Evolutionary conservation across 768 basidiomycete genomes (phyloP).

Genomic region (Crepidotus variabilis): DNA sequence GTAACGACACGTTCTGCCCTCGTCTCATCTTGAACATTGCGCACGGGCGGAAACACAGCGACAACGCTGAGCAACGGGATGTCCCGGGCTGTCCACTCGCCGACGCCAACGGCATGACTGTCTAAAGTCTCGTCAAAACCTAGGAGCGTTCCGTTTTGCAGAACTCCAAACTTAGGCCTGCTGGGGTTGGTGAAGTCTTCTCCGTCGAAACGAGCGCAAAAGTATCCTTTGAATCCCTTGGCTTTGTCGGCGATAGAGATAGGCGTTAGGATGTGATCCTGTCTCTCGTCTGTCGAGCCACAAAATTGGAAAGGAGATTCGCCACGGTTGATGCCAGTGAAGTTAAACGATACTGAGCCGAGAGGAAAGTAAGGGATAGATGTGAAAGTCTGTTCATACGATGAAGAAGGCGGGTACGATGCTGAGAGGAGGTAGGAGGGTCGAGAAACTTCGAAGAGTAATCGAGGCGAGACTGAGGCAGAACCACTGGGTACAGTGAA

Average conservation of each 20-base stretch:
- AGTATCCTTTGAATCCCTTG: conserved; percentile 48
- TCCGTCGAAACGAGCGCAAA: conserved; percentile 54
- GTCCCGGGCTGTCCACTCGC: conserved; percentile 15
- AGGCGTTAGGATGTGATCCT: conserved; percentile 68
- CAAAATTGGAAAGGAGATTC: conserved; percentile 29
- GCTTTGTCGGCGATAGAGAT: conserved; percentile 34
- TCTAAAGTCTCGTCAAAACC: conserved; percentile 17
- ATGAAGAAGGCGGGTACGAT: background rate
- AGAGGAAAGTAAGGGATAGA: conserved; percentile 50
- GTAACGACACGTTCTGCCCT: conserved; percentile 30
- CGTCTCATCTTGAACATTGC: background rate
- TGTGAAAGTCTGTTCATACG: conserved; percentile 38
- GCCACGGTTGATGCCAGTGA: conserved; percentile 6
- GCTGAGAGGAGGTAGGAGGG: conserved; percentile 48
- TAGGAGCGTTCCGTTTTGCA: conserved; percentile 37
- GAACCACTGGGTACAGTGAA: conserved; percentile 30
- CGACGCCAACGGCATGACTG: background rate
- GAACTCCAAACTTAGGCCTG: conserved; percentile 34
- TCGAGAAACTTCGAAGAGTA: conserved; percentile 66
- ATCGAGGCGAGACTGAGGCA: conserved; percentile 24
- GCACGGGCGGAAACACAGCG: conserved; percentile 35
- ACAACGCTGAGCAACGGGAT: conserved; percentile 53
- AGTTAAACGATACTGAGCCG: conserved; percentile 26
- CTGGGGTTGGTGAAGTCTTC: background rate
- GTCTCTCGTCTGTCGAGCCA: conserved; percentile 64